Base-by-base conservation (phyloP, 1,284 basidiomycete genomes). In the Puccinia triticina region DNA sequence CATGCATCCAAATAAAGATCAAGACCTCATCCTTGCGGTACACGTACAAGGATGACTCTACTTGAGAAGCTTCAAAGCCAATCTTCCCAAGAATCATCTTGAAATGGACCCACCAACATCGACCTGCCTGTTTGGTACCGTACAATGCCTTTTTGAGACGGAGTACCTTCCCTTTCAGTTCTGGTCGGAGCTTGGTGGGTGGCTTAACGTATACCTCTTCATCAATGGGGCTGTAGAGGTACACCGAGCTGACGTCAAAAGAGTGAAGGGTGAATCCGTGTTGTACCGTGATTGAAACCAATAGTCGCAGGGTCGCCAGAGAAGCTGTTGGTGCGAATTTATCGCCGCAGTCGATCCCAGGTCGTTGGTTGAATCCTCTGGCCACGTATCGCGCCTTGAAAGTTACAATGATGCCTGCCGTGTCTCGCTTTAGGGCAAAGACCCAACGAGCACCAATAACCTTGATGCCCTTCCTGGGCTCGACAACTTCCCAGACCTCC, bases 191-290 rank as follows among this genome's bases (percentile, higher is more conserved):
- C 66, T 69, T 71, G 2, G 34, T 29, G 2, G 59, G 69, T 2
- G 50, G 32, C 64, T 50, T 34, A 12, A 81, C 55, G 32, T 50
- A 81, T 0, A 81, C n/a, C 7, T 73, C 67, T 43, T 81, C 57
- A 11, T 81, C 55, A 50, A 81, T 72, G 18, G 43, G 78, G 26
- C 69, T 81, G 46, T 81, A 69, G 1, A 73, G 34, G 29, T 81
- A 74, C 1, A 71, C 78, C 50, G 53, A 48, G 29, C 48, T 73
- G 1, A 81, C 55, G 50, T 81, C 78, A 81, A 81, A 81, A 48
- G 23, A n/a, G 0, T 3, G 0, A 3, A 66, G 2, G 11, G 8
- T 40, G 14, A 16, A 74, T 18, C 14, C 5, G 7, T 48, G 23
- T 2, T 55, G 10, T 11, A 37, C 32, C 11, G 32, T 23, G 0